Base-by-base conservation (phyloP, 208 protist species). In the Vickermania spadyakhi region DNA sequence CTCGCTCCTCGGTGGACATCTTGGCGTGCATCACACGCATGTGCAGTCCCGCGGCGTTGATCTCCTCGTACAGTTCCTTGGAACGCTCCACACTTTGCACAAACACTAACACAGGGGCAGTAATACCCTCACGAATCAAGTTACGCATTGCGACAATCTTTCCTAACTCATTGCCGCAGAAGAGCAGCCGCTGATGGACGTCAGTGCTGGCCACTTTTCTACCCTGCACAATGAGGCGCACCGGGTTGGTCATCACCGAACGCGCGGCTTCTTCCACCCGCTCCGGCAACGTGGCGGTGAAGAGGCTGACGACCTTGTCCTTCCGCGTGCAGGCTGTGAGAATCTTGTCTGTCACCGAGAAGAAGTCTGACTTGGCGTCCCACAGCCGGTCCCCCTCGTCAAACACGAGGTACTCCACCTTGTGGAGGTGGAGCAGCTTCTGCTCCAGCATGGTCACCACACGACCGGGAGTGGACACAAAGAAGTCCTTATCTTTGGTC, bases 341-440 rank as follows among this genome's bases (percentile, higher is more conserved):
- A 51, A 98, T 91, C 58, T 79, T 75, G 63, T 98, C 90, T 11
- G 97, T 73, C 21, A 91, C 77, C 51, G 53, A 25, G 14, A 92
- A 41, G 63, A 93, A 89, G 60, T 93, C 83, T 26, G 77, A 84
- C 59, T 70, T 80, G 28, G 60, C 81, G 69, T 98, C 96, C 72
- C 98, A 98, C 31, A 99, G 81, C 25, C 86, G 77, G 79, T 99
- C 98, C 50, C 91, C 97, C 71, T 99, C 98, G 74, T 99, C 98
- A 68, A 99, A 96, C n/a, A 99, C 90, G 26, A 96, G 50, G 70
- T 90, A 93, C 75, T 94, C 65, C 49, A 94, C 86, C 2, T 75
- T 64, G 49, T 66, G 59, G 21, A 95, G 70, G 66, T 86, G 70
- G 36, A 96, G 60, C 28, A 90, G 58, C 63, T 84, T 88, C 57